Percentiles rank a stretch among this genome's conserved stretches.
Conservation (phyloP, 1,284 basidiomycete species). For the Austropuccinia psidii region DNA sequence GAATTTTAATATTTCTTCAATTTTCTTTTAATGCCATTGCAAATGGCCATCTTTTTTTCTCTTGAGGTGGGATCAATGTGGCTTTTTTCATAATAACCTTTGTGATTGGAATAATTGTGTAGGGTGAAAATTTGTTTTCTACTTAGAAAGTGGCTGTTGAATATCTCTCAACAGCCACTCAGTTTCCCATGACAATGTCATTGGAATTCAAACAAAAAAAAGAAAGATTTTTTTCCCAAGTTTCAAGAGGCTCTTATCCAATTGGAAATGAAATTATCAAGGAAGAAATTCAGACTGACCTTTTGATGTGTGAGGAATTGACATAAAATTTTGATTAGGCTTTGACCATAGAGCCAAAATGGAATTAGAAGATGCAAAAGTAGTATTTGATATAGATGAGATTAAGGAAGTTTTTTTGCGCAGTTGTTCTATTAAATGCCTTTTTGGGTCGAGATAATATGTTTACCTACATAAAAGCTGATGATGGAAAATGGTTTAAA, state of each 20-base stretch:
- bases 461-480: background rate
- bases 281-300: too few relatives aligned
- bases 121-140: background rate
- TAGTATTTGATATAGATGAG: background rate
- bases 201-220: background rate
- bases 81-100: too few relatives aligned
- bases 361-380: background rate
- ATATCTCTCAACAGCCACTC: background rate
- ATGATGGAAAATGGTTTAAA: slow-evolving; percentile 10
- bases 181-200: background rate
- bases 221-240: background rate
- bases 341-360: background rate
- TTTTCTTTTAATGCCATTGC: too few relatives aligned
- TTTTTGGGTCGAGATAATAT: slow-evolving; percentile 10
- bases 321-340: background rate
- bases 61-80: background rate
- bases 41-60: background rate
- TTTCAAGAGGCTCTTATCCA: background rate
- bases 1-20: background rate
- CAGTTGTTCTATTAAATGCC: background rate
- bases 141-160: background rate
- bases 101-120: too few relatives aligned
- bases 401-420: background rate
- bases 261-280: background rate
- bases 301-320: too few relatives aligned